These are phyloP conservation scores for Xylariaceae sp. DNA, from an alignment of 2,329 filamentous ascomycete species.

Conservation along the genomic window DNA sequence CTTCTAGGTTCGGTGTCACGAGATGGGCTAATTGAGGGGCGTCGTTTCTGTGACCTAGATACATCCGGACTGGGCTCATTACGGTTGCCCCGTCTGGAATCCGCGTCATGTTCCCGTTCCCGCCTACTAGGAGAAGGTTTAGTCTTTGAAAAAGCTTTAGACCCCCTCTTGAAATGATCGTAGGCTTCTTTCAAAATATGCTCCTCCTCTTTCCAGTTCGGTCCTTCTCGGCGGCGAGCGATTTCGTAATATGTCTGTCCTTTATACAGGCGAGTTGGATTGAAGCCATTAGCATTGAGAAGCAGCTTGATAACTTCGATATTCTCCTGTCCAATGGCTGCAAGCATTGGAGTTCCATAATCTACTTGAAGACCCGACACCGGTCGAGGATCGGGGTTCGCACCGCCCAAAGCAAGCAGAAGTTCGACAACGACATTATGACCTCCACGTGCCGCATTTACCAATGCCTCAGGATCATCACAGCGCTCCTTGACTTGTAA, in stretches of 20 bases:
- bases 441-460: conserved; percentile 89
- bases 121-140: conserved; percentile 58
- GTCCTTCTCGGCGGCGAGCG: conserved; percentile 80
- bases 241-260: conserved; percentile 88
- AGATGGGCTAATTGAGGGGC: conserved; percentile 55
- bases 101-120: conserved; percentile 49
- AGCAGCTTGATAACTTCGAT: conserved; percentile 83
- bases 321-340: conserved; percentile 89
- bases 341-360: conserved; percentile 89
- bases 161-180: conserved; percentile 65
- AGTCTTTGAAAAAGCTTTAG: conserved; percentile 55
- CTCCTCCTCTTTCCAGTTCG: conserved; percentile 89
- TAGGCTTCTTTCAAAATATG: conserved; percentile 79
- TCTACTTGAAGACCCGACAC: conserved; percentile 67
- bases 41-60: conserved; percentile 52
- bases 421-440: conserved; percentile 88
- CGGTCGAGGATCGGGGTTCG: conserved; percentile 72
- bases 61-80: conserved; percentile 54
- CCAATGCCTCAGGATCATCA: conserved; percentile 84
- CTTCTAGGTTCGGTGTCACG: conserved; percentile 54
- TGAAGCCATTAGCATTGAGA: conserved; percentile 77
- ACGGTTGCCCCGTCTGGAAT: conserved; percentile 52
- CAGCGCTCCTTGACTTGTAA: conserved; percentile 66
- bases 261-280: conserved; percentile 79
- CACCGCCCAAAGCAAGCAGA: conserved; percentile 70